Evolutionary conservation across 179 eudicot genomes (phyloP).

Genomic region (Dionaea muscipula): DNA sequence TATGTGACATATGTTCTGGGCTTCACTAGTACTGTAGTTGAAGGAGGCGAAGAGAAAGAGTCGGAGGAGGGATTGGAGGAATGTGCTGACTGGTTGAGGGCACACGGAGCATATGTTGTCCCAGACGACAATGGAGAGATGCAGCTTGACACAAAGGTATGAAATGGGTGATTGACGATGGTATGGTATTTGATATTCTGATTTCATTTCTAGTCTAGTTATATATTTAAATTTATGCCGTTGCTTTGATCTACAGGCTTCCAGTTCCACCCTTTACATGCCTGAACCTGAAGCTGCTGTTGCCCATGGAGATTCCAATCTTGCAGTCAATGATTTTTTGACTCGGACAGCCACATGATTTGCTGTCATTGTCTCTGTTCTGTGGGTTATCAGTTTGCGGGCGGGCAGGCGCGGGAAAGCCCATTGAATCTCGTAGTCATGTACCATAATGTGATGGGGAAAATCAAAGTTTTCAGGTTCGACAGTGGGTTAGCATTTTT

Average conservation of each 20-base stretch:
- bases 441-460: too few species aligned
- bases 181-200: neutral
- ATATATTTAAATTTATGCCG: too few species aligned
- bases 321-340: slow-evolving; percentile 83
- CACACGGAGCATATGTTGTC: slow-evolving; percentile 77
- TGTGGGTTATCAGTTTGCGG: too few species aligned
- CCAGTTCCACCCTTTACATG: slow-evolving; percentile 61
- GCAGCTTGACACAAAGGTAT: slow-evolving; percentile 84
- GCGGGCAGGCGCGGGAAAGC: too few species aligned
- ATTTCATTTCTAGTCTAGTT: neutral
- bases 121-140: slow-evolving; percentile 54
- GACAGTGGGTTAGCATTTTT: too few species aligned
- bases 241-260: slow-evolving; percentile 61
- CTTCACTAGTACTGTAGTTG: slow-evolving; percentile 39
- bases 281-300: slow-evolving; percentile 98
- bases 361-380: too few species aligned
- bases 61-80: slow-evolving; percentile 64
- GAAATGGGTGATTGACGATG: neutral
- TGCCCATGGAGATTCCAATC: slow-evolving; percentile 82
- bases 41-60: slow-evolving; percentile 42
- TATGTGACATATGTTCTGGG: slow-evolving; percentile 71
- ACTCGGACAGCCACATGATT: slow-evolving; percentile 40
- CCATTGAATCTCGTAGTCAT: too few species aligned
- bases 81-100: slow-evolving; percentile 85
- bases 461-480: too few species aligned